Evolutionary conservation across 768 basidiomycete species (phyloP), one percentile per base, ranked within the genome.

Genomic region (Phaeotremella skinneri): DNA sequence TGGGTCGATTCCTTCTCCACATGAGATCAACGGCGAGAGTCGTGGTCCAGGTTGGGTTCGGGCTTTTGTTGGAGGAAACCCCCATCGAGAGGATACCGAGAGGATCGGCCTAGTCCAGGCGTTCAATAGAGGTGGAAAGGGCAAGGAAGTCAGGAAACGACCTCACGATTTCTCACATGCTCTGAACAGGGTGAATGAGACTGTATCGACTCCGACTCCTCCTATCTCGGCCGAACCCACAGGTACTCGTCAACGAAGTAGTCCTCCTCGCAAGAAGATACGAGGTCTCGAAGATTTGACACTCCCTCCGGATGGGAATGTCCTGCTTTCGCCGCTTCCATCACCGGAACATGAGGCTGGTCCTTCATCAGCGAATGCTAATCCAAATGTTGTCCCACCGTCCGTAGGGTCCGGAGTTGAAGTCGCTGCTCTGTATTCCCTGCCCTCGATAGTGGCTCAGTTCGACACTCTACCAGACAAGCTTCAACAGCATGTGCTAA

Each of bases 401-500:
- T 56, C 58, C 16, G 39, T 73, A 23, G 75, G 73, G 11, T 56
- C 63, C 21, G 74, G 76, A 7, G 37, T 57, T 7, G 74, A 77
- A n/a, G 78, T 97, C 14, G 86, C 89, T 4, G 87, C 91, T 0
- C 85, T 99, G 39, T 78, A 94, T 56, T 87, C 94, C 0, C 83
- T 99, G 0, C 92, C 93, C 1, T 82, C 85, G 1, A 81, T 99
- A 34, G 82, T 96, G 14, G 78, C 83, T 5, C 88, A 92, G 64
- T 98, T 92, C 78, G 85, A 85, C 27, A 81, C 77, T 54, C 82
- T 98, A 25, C 91, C 93, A 0, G 81, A 87, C 9, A 82, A 85
- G 6, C 80, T 97, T 13, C 94, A 98, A 79, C 91, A 91, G 3
- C 92, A 97, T 76, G 85, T 96, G 69, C 84, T 98, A 55, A 85